phyloP scores from a whole-genome alignment of 257 asterid genomes.

The Plantago major region DNA sequence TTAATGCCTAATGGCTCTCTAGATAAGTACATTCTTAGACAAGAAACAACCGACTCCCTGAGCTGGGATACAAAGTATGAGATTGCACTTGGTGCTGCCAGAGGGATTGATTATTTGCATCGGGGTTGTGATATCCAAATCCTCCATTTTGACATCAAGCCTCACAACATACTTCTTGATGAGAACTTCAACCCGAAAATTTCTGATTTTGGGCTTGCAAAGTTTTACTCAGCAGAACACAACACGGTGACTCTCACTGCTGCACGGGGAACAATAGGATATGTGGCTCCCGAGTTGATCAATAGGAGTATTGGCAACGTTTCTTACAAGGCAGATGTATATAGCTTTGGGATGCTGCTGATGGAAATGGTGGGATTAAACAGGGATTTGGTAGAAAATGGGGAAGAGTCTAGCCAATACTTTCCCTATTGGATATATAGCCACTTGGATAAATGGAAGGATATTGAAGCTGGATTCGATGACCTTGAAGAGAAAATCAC shows the following conservation, averaged over 20 bases:
- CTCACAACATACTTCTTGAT: neutral
- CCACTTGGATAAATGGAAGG: neutral
- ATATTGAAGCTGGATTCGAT: neutral
- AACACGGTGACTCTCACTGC: neutral
- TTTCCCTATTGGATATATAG: neutral
- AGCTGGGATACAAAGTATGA: too few relatives aligned
- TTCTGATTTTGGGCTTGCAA: neutral
- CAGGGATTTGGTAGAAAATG: too few relatives aligned
- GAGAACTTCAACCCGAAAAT: neutral
- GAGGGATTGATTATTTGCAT: too few relatives aligned
- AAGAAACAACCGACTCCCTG: too few relatives aligned
- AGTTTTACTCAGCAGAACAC: neutral
- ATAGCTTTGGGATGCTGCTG: neutral
- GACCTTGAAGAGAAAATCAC: neutral
- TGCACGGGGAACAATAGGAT: neutral
- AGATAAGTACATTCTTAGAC: too few relatives aligned
- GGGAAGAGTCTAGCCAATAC: neutral
- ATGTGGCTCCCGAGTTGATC: neutral
- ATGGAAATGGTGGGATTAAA: neutral
- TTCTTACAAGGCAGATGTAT: neutral
- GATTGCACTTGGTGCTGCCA: too few relatives aligned
- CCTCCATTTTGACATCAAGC: neutral
- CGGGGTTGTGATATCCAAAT: too few relatives aligned
- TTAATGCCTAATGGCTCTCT: too few relatives aligned
- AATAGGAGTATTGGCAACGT: neutral